These are phyloP conservation scores for Diplogelasinospora grovesii DNA, from an alignment of 495 filamentous ascomycete species.

Conservation along the genomic window DNA sequence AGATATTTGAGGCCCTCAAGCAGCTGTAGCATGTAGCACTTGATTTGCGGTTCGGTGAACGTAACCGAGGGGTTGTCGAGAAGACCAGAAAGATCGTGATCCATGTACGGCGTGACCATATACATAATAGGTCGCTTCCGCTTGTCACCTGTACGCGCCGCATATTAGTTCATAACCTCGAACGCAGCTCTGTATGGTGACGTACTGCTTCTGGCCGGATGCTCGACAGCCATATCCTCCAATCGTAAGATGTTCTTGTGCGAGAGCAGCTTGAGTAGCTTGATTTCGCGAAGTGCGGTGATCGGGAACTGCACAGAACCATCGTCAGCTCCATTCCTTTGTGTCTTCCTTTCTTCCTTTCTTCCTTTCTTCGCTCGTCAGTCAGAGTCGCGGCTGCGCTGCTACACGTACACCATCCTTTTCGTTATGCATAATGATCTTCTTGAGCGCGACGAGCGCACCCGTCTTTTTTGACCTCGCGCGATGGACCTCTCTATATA, in stretches of 20 bases:
- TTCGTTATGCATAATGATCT: constrained; percentile 84
- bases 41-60: constrained; percentile 85
- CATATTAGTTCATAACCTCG: constrained; percentile 10
- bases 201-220: constrained; percentile 56
- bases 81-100: constrained; percentile 92
- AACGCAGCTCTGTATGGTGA: constrained; percentile 4
- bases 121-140: constrained; percentile 85
- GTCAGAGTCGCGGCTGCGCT: background rate
- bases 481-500: constrained; percentile 77
- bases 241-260: constrained; percentile 83
- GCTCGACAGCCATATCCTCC: constrained; percentile 94
- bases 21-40: constrained; percentile 95
- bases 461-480: constrained; percentile 70
- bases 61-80: constrained; percentile 88
- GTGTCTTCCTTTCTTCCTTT: too few species aligned
- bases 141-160: constrained; percentile 59
- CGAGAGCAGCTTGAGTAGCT: constrained; percentile 86
- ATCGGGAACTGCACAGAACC: constrained; percentile 55
- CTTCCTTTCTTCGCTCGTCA: too few species aligned
- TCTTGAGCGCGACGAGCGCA: constrained; percentile 80
- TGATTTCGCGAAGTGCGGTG: constrained; percentile 81
- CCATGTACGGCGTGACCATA: constrained; percentile 99
- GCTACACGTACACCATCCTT: constrained; percentile 61
- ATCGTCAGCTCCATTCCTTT: constrained; percentile 7
- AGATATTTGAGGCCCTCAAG: constrained; percentile 84